Evolutionary conservation across 2,329 filamentous ascomycete genomes (phyloP).

Genomic region (Nothophaeocryptopus gaeumannii): DNA sequence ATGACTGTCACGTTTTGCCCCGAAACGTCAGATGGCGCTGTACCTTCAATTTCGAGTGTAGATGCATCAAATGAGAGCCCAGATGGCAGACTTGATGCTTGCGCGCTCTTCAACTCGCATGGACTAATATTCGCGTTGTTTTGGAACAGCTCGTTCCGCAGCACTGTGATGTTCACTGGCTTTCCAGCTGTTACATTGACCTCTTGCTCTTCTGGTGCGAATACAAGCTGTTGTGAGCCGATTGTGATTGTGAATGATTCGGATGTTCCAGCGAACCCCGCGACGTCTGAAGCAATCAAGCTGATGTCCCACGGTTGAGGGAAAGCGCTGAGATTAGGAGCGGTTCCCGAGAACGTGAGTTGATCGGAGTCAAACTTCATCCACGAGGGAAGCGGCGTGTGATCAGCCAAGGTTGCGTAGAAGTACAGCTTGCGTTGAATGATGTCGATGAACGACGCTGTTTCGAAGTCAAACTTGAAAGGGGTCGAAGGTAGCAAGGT

Average conservation of each 20-base stretch:
- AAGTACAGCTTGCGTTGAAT: constrained; percentile 57
- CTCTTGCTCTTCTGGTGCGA: constrained; percentile 55
- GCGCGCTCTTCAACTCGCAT: constrained; percentile 52
- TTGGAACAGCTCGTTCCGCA: constrained; percentile 36
- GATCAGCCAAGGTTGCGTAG: constrained; percentile 72
- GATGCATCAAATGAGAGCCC: constrained; percentile 68
- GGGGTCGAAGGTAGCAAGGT: constrained; percentile 35
- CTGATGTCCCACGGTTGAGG: constrained; percentile 71
- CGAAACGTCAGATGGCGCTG: constrained; percentile 56
- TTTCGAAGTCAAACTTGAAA: constrained; percentile 44
- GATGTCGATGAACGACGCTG: constrained; percentile 59
- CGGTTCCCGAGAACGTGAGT: constrained; percentile 68
- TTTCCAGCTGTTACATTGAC: constrained; percentile 36
- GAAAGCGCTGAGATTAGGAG: constrained; percentile 63
- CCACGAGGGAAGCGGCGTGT: constrained; percentile 84
- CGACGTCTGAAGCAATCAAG: constrained; percentile 73
- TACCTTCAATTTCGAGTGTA: constrained; percentile 64
- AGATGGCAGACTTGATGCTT: constrained; percentile 52
- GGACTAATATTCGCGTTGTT: constrained; percentile 44
- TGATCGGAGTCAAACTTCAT: constrained; percentile 65
- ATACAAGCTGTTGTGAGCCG: constrained; percentile 66
- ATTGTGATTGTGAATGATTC: constrained; percentile 70
- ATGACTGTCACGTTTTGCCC: constrained; percentile 62
- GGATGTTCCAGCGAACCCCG: constrained; percentile 69
- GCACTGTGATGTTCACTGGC: constrained; percentile 30